phyloP scores from a whole-genome alignment of 2,329 filamentous ascomycete species.

The Orbilia quercus region DNA sequence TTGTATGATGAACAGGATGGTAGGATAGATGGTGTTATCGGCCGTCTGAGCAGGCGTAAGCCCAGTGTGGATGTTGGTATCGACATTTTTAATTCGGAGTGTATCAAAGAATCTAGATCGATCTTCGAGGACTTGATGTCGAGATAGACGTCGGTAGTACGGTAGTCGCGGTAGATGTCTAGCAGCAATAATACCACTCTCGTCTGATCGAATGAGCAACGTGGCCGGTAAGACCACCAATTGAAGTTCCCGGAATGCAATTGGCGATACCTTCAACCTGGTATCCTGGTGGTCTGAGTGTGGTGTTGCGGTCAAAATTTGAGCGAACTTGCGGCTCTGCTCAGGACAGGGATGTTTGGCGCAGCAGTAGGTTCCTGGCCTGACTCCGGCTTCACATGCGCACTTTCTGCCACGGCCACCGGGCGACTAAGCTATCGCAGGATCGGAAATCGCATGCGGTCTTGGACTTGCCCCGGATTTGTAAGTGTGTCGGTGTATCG shows the following conservation, averaged over 20 bases:
- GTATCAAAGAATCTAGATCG: background rate
- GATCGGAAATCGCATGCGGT: constrained; percentile 5
- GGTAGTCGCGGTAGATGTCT: background rate
- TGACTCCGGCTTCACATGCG: background rate
- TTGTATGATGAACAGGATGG: constrained; percentile 14
- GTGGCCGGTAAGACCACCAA: background rate
- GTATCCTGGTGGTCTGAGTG: background rate
- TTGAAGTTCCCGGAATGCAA: background rate
- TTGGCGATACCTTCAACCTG: constrained; percentile 6
- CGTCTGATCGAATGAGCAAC: background rate
- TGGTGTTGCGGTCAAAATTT: constrained; percentile 34
- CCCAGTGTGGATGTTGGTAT: constrained; percentile 21
- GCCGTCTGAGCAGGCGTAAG: constrained; percentile 41
- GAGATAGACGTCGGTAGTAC: background rate
- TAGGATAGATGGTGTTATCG: background rate
- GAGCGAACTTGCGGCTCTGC: constrained; percentile 10
- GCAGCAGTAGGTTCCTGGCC: background rate
- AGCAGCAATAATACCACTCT: constrained; percentile 5
- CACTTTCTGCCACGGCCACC: background rate
- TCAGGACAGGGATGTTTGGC: background rate
- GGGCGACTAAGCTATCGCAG: background rate
- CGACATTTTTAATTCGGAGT: constrained; percentile 39
- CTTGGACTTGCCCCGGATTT: constrained; percentile 3
- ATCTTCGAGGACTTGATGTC: constrained; percentile 4
- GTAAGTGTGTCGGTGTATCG: no score